Base-by-base conservation (phyloP, 495 filamentous ascomycete genomes). In the Penicillium antarcticum region DNA sequence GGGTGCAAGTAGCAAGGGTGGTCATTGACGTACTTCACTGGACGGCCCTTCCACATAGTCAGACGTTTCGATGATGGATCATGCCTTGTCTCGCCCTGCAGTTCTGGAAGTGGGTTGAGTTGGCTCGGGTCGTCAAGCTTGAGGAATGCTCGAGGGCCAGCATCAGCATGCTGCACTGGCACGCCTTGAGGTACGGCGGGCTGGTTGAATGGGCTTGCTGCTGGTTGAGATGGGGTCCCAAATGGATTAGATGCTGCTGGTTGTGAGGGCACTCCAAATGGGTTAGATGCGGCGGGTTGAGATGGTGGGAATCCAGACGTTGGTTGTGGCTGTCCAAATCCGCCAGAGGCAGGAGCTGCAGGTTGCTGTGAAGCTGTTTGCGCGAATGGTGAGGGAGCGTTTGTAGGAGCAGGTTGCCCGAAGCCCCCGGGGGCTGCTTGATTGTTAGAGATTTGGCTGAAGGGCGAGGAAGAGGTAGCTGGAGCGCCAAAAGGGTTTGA, bases 41-140 rank as follows among this genome's bases (percentile, higher is more conserved):
- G 73, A 24, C 70, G 73, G n/a, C 78, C 77, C 57, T 83, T 82
- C 79, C 80, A 84, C 29, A 58, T 68, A 0, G 58, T 51, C 1
- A 83, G 56, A 29, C 58, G 60, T 6, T 74, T 67, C 10, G 63
- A 72, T 23, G 50, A 45, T 9, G 69, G 64, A 40, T 78, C 58
- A 34, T 67, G 66, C 17, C 63, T 48, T 9, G 73, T 76, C 29
- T 74, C 65, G 9, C 72, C 70, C 33, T 56, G 50, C 6, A 78
- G 51, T 12, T 53, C 60, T 39, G 71, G 75, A 8, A 73, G 63
- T 33, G 66, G 75, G 45, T 57, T 70, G 39, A 70, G 59, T 1
- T 65, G 64, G 39, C 56, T 57, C 7, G 62, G 57, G n/a, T 62
- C 57, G 0, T 68, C 61, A 6, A 67, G 24, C 31, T 66, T 67